Evolutionary conservation across 2,329 filamentous ascomycete species (phyloP).

Genomic region (Phoma sp.): DNA sequence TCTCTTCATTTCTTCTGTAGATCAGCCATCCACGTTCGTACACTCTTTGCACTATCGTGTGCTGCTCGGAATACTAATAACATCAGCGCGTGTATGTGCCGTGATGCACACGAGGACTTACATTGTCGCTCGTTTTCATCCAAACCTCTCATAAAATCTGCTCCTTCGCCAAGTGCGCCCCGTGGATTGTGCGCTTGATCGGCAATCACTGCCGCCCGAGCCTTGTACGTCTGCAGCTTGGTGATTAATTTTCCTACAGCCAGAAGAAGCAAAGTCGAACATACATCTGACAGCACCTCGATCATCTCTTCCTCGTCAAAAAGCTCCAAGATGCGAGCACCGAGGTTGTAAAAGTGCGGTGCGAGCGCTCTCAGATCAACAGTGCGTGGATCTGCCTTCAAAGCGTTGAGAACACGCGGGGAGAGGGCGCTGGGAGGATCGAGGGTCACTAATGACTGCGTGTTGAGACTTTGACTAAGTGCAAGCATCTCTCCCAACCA

Average conservation of each 20-base stretch:
- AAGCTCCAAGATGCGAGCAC: slow-evolving; percentile 83
- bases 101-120: slow-evolving; percentile 44
- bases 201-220: slow-evolving; percentile 79
- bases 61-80: slow-evolving; percentile 54
- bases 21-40: slow-evolving; percentile 53
- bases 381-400: slow-evolving; percentile 86
- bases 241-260: neutral
- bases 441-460: slow-evolving; percentile 64
- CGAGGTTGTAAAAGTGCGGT: slow-evolving; percentile 86
- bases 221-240: slow-evolving; percentile 71
- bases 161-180: slow-evolving; percentile 67
- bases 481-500: slow-evolving; percentile 97
- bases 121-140: slow-evolving; percentile 85
- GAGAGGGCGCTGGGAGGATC: slow-evolving; percentile 81
- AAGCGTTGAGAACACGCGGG: slow-evolving; percentile 80
- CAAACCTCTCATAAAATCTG: slow-evolving; percentile 84
- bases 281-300: slow-evolving; percentile 60
- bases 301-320: slow-evolving; percentile 87
- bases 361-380: slow-evolving; percentile 84
- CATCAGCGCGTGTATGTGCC: slow-evolving; percentile 6
- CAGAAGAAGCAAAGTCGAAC: slow-evolving; percentile 4
- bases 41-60: slow-evolving; percentile 55
- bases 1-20: slow-evolving; percentile 46
- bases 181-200: slow-evolving; percentile 88
- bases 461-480: slow-evolving; percentile 55